Conservation (phyloP, 2,329 filamentous ascomycete genomes). For the Arthrobotrys megalospora region DNA sequence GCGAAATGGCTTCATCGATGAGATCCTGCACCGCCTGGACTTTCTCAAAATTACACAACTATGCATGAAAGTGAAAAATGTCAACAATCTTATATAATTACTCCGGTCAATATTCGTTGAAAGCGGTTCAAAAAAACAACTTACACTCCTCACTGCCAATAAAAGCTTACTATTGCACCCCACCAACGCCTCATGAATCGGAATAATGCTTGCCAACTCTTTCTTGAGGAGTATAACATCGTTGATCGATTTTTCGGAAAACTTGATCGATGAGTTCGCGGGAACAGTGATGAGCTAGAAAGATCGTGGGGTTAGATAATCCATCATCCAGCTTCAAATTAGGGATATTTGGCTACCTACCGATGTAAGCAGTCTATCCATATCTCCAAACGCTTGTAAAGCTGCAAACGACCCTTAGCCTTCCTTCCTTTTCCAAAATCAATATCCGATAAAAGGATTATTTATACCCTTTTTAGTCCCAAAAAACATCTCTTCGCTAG, state of each 20-base stretch:
- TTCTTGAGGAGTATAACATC: constrained; percentile 88
- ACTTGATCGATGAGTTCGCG: constrained; percentile 75
- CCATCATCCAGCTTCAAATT: no score
- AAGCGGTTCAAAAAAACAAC: constrained; percentile 13
- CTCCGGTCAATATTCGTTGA: constrained; percentile 19
- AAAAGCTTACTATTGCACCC: constrained; percentile 78
- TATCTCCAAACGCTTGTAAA: constrained; percentile 81
- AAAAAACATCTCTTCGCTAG: constrained; percentile 87
- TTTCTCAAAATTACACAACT: constrained; percentile 77
- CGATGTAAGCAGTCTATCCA: constrained; percentile 83
- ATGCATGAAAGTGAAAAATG: constrained; percentile 13
- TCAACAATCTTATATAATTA: no score
- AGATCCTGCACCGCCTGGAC: constrained; percentile 75
- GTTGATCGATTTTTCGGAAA: constrained; percentile 86
- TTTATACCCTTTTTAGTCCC: constrained; percentile 77
- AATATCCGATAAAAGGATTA: neutral
- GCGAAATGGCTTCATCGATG: constrained; percentile 81
- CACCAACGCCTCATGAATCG: constrained; percentile 78
- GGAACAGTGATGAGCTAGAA: constrained; percentile 82
- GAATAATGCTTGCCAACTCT: constrained; percentile 79
- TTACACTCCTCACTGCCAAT: constrained; percentile 75
- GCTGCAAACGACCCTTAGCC: constrained; percentile 68
- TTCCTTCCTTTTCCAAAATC: constrained; percentile 57
- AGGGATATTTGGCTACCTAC: constrained; percentile 69
- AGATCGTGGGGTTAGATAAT: no score